These are phyloP conservation scores for Fraxinus quadrangulata DNA, from an alignment of 257 asterid genomes.

Conservation along the genomic window DNA sequence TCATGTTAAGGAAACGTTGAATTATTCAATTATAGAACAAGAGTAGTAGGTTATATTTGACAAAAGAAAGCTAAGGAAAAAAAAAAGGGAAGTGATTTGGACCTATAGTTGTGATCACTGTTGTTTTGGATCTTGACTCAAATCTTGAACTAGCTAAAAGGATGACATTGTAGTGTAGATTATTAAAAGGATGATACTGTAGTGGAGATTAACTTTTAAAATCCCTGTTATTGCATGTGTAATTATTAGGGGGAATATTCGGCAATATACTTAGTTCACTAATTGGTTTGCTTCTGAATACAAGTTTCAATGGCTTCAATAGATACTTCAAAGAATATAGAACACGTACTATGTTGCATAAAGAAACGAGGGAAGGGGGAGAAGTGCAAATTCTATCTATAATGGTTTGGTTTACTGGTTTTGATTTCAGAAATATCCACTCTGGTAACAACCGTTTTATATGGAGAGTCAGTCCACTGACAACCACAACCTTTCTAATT, in stretches of 20 bases:
- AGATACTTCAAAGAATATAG: neutral
- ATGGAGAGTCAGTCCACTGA: neutral
- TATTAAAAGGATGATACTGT: neutral
- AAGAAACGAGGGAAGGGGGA: neutral
- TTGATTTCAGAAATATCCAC: neutral
- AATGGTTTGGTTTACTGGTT: neutral
- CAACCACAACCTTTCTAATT: neutral
- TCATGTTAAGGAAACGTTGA: neutral
- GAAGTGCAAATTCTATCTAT: neutral
- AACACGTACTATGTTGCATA: neutral
- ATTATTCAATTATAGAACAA: constrained; percentile 1
- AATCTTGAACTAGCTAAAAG: constrained; percentile 4
- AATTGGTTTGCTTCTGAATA: neutral
- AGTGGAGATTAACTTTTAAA: neutral
- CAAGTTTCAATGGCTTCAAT: neutral
- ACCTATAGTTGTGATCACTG: neutral
- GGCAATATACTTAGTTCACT: neutral
- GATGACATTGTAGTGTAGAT: neutral
- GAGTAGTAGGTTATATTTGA: neutral
- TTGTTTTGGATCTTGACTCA: neutral
- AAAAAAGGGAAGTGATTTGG: neutral
- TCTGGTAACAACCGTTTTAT: neutral
- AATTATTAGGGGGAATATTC: too few relatives aligned
- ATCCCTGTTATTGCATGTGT: neutral
- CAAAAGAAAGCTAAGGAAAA: neutral